Evolutionary conservation across 2,329 filamentous ascomycete genomes (phyloP), one percentile per base, ranked within the genome.

Genomic region (Neopestalotiopsis clavispora): DNA sequence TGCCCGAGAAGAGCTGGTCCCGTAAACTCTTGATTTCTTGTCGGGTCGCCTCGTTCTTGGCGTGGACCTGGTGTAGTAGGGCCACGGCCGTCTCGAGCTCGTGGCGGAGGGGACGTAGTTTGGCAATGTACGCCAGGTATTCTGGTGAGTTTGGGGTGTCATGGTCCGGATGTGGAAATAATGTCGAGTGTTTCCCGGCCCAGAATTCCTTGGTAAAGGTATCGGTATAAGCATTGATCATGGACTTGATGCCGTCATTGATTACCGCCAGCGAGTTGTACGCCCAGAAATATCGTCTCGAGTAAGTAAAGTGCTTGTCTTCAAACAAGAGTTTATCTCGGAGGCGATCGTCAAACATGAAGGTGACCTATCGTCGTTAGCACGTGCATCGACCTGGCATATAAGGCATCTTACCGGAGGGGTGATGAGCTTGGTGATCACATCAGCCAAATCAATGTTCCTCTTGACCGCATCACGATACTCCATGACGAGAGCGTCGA

Each of bases 391-490:
- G 4, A 3, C 3, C 3, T 28, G 23, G 3, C 3, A 28, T 28
- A 1, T n/a, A 28, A 20, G 63, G 2, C 9, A 23, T 23, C 75
- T 71, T 76, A 87, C 81, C 1, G 87, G 85, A 9, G 88, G 89
- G 0, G 87, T 89, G 52, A 90, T 86, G 65, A 91, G 82, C 69
- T 86, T 85, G 4, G 85, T 86, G 61, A 91, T 89, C 34, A 81
- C 80, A 68, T 85, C 84, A 71, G 89, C 87, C 1, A 91, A 85
- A 20, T 86, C 83, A 56, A 85, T 82, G 70, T 89, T 89, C 38
- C 89, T 80, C 73, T 88, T 88, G 86, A 82, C 65, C 0, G 89
- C 89, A 73, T 91, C 89, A 68, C 85, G 82, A 71, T 89, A 91
- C 74, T 91, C 89, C 0, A 85, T 82, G 2, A 88, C 81, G 2